Evolutionary conservation across 345 rosid species (phyloP), one percentile per base, ranked within the genome.

Genomic region (Brassica carinata): DNA sequence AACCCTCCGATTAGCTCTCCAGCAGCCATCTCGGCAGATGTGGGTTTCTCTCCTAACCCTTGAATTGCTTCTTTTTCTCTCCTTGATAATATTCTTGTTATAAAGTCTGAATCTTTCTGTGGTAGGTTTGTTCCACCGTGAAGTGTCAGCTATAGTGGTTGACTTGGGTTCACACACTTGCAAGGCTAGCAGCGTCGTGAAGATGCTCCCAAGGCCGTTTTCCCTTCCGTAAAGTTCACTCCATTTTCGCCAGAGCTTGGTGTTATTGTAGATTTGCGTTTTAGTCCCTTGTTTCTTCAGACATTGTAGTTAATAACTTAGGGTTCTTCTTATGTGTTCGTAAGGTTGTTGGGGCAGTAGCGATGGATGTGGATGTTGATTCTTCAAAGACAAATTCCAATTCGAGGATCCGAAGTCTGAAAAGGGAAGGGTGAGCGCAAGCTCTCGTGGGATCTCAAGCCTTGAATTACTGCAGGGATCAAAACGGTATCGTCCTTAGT

Each of bases 121-220:
- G 38, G 38, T 34, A 48, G 10, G 45, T 31, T 55, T 71, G 11
- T 38, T 38, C 10, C 0, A 82, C 97, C 91, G 99, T 79, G 99
- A 93, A 83, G 98, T 93, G 26, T 23, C 26, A 23, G 26, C 26
- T 23, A 23, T 23, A 23, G 26, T 23, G 26, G 26, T 23, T 0
- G 26, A 23, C 26, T 23, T 23, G 26, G 26, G 26, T 23, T 23
- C 2, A 2, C 26, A 1, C 26, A 23, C 26, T 23, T 23, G 26
- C 26, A 23, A 23, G 26, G 26, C 26, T 23, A 23, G 26, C 26
- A 1, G 2, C 26, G 26, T 23, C 26, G 26, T 2, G 26, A 23
- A 23, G 26, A 23, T 23, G 26, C 26, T 23, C 26, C 26, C 26
- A 23, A 23, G 26, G 26, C 26, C 26, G 26, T 23, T 23, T 23